phyloP scores from a whole-genome alignment of 2,329 filamentous ascomycete species.

The Sphaerulina vaccinii region DNA sequence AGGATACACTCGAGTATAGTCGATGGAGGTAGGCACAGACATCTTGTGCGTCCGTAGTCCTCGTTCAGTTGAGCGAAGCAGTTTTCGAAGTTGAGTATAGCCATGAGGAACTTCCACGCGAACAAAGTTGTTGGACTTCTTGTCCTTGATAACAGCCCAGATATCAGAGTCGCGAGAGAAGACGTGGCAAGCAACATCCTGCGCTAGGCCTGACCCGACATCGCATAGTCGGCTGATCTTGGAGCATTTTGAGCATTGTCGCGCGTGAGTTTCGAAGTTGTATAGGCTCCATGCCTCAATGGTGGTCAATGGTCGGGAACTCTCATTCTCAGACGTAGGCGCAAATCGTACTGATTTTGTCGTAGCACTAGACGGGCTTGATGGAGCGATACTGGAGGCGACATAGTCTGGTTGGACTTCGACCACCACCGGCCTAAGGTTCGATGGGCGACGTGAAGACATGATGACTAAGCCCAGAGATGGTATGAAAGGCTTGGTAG shows the following conservation, averaged over 20 bases:
- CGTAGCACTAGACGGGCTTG: constrained; percentile 29
- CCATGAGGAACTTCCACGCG: constrained; percentile 46
- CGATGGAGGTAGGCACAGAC: constrained; percentile 21
- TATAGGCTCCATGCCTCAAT: constrained; percentile 49
- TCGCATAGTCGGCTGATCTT: constrained; percentile 45
- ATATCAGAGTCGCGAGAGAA: constrained; percentile 39
- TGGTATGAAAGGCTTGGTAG: not conserved
- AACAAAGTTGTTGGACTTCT: constrained; percentile 43
- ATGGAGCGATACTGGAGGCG: constrained; percentile 26
- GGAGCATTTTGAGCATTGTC: constrained; percentile 46
- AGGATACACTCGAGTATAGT: constrained; percentile 46
- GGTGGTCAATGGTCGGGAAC: constrained; percentile 43
- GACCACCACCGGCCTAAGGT: constrained; percentile 28
- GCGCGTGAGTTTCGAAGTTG: constrained; percentile 50
- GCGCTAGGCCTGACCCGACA: constrained; percentile 45
- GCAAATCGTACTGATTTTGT: constrained; percentile 36
- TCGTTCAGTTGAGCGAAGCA: constrained; percentile 46
- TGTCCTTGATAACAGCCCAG: constrained; percentile 32
- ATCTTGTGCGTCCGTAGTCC: constrained; percentile 34
- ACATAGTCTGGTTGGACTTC: constrained; percentile 28
- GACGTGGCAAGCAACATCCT: constrained; percentile 46
- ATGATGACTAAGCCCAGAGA: not conserved
- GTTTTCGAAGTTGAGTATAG: constrained; percentile 42
- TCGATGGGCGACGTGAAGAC: constrained; percentile 23
- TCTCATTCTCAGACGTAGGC: constrained; percentile 27